phyloP scores from a whole-genome alignment of 139 green algal species.

The Chlorella vulgaris region DNA sequence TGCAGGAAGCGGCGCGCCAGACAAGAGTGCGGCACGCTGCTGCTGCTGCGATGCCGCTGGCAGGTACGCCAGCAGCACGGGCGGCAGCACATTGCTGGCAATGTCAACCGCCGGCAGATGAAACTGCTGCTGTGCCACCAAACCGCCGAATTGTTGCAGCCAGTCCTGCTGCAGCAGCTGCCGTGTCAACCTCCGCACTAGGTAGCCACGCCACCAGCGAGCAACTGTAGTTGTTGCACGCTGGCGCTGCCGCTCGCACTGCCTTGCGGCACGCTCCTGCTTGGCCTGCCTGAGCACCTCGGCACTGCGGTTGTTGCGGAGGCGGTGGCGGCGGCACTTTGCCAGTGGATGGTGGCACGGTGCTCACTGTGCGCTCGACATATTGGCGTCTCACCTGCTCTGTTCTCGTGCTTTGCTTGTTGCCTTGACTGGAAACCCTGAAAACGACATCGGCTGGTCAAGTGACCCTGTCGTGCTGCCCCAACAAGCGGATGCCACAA shows the following conservation, averaged over 20 bases:
- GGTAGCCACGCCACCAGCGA: constrained; percentile 11
- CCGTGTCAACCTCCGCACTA: not conserved
- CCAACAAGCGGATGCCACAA: no score
- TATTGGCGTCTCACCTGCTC: constrained; percentile 6
- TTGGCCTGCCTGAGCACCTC: constrained; percentile 31
- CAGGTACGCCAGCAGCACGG: constrained; percentile 25
- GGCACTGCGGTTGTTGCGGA: not conserved
- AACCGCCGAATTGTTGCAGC: not conserved
- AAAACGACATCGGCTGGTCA: not conserved
- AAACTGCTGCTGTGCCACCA: constrained; percentile 17
- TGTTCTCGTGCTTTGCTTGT: not conserved
- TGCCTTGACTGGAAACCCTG: not conserved
- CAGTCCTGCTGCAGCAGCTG: constrained; percentile 4
- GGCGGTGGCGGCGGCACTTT: not conserved
- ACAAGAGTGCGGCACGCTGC: constrained; percentile 8
- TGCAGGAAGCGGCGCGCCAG: not conserved
- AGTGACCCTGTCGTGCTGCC: no score
- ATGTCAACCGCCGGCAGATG: not conserved
- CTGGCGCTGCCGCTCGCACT: constrained; percentile 15
- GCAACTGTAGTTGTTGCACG: not conserved
- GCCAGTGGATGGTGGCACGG: no score
- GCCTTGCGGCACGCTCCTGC: constrained; percentile 2
- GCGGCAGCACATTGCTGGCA: not conserved
- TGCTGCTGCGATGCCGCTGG: not conserved
- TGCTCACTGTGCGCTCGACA: no score